These are phyloP conservation scores for Xylariales sp. DNA, from an alignment of 2,329 filamentous ascomycete species.

Conservation along the genomic window DNA sequence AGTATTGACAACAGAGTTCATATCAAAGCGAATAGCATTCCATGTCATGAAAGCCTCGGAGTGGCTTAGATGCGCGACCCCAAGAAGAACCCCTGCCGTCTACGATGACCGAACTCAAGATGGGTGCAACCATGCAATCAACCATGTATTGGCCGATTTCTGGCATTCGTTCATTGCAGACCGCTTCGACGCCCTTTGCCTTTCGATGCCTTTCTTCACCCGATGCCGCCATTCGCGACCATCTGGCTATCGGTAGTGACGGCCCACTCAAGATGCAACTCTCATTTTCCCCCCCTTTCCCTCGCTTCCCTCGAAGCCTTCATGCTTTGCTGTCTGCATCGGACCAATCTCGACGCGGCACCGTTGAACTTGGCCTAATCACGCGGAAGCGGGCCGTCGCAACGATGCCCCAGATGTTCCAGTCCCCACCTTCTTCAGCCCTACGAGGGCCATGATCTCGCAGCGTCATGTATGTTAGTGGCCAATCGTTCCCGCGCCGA, in stretches of 20 bases:
- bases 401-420: not conserved
- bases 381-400: constrained; percentile 4
- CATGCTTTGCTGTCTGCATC: too few species aligned
- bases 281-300: too few species aligned
- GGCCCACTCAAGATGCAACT: not conserved
- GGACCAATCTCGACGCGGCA: too few species aligned
- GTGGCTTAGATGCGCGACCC: not conserved
- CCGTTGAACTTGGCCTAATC: too few species aligned
- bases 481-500: not conserved
- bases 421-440: constrained; percentile 11
- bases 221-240: too few species aligned
- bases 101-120: not conserved
- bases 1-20: too few species aligned
- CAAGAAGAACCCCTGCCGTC: not conserved
- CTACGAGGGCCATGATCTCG: constrained; percentile 10
- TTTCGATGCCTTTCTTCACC: not conserved
- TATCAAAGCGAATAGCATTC: too few species aligned
- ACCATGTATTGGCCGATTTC: not conserved
- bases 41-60: too few species aligned
- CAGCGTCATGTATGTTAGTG: not conserved
- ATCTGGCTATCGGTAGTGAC: too few species aligned
- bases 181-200: too few species aligned
- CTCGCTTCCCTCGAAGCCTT: too few species aligned
- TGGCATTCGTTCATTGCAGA: not conserved
- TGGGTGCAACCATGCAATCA: not conserved